Evolutionary conservation across 2,329 filamentous ascomycete genomes (phyloP), one percentile per base, ranked within the genome.

Genomic region (Scorias spongiosa): DNA sequence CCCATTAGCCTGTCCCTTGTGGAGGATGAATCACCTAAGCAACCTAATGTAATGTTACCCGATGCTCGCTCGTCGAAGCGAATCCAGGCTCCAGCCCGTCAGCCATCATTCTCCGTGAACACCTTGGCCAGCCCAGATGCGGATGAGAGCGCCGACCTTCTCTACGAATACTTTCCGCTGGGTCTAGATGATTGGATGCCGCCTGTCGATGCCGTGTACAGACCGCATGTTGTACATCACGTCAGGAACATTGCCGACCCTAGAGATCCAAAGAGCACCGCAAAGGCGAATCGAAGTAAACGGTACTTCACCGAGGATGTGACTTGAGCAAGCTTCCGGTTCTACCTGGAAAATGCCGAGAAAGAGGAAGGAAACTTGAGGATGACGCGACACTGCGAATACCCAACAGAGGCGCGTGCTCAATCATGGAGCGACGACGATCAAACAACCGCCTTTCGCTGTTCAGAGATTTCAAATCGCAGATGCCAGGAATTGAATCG

Each of bases 91-190:
- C 65, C 65, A 7, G 56, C 63, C 4, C 56, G 66, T 5, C 60
- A 64, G 4, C 66, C 66, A 1, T 68, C 66, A 0, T 69, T 70
- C 46, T 64, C 64, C 0, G 57, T 69, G 37, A 66, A 68, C 29
- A 59, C 68, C 2, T 71, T 70, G 51, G 72, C 75, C 58, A 80
- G 81, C 57, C 72, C 83, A 29, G 32, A 36, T 15, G 32, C 32
- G 12, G 65, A 79, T 50, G 86, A 93, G 54, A 81, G 81, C 53
- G 80, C 80, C 1, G 88, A 95, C 62, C 68, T 88, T 51, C 67
- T 95, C 14, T 95, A 95, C 59, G 88, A 96, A 64, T 95, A 96
- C 59, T 95, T 96, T 51, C 88, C 76, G 0, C 70, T 96, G 12
- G 87, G 82, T 41, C 66, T 94, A 46, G 87, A 95, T 60, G 88